These are phyloP conservation scores for Pulveroboletus sp. DNA, from an alignment of 768 basidiomycete genomes.

Conservation along the genomic window DNA sequence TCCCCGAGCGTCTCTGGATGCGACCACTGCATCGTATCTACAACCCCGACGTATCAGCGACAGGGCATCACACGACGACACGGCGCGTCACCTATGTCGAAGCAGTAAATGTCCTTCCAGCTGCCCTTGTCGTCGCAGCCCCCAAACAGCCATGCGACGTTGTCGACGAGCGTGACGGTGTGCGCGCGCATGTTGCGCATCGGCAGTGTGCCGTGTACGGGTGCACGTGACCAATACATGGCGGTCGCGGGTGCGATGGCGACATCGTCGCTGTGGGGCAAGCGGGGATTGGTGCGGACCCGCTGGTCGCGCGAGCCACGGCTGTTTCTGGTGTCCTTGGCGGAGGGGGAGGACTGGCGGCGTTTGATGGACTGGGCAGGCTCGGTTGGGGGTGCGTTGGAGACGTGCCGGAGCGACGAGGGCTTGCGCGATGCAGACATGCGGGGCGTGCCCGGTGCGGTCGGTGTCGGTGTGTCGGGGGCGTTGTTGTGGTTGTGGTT, in stretches of 20 bases:
- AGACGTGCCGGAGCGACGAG: constrained; percentile 29
- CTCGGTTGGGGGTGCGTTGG: constrained; percentile 28
- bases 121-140: constrained; percentile 82
- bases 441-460: constrained; percentile 26
- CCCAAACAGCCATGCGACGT: constrained; percentile 83
- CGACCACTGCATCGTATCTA: constrained; percentile 90
- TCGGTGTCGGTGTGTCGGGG: constrained; percentile 16
- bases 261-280: constrained; percentile 61
- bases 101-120: constrained; percentile 75
- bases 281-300: constrained; percentile 49
- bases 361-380: constrained; percentile 25
- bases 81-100: constrained; percentile 65
- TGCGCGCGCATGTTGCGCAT: constrained; percentile 75
- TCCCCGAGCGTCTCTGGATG: constrained; percentile 77
- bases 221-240: constrained; percentile 87
- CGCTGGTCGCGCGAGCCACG: constrained; percentile 29
- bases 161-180: constrained; percentile 79
- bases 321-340: constrained; percentile 21
- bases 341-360: constrained; percentile 27
- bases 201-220: constrained; percentile 70
- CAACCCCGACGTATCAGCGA: neutral
- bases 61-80: neutral
- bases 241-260: constrained; percentile 63
- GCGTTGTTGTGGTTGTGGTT: constrained; percentile 24
- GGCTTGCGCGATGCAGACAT: constrained; percentile 27